These are phyloP conservation scores for Hypoxylon intermedium DNA, from an alignment of 495 filamentous ascomycete species.

Conservation along the genomic window DNA sequence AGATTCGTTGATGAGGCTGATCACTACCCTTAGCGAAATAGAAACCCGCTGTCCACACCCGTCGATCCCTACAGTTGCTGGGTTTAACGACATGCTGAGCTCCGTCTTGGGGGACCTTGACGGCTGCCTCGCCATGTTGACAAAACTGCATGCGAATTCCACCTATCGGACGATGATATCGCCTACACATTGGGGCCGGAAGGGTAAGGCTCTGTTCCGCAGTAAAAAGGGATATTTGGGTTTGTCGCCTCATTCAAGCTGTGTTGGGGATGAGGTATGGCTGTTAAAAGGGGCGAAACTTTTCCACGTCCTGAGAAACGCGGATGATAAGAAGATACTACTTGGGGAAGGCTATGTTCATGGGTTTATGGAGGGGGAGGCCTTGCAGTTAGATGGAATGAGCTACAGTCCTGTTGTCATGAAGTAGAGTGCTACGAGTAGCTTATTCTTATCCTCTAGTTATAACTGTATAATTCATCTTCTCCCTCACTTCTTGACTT, in stretches of 20 bases:
- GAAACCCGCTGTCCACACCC: conserved; percentile 15
- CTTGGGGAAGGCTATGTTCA: conserved; percentile 28
- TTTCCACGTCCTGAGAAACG: conserved; percentile 13
- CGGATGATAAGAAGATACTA: conserved; percentile 3
- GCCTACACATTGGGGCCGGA: conserved; percentile 22
- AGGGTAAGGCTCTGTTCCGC: conserved; percentile 19
- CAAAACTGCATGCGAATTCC: background rate
- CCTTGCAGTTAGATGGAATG: conserved; percentile 12
- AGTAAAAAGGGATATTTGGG: conserved; percentile 14
- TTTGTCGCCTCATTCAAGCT: conserved; percentile 19
- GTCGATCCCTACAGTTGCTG: conserved; percentile 4
- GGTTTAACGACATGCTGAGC: conserved; percentile 14
- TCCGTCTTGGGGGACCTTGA: conserved; percentile 12
- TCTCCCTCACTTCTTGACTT: conserved; percentile 27
- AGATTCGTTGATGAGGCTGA: background rate
- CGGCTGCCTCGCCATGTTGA: conserved; percentile 15
- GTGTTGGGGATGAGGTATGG: conserved; percentile 31
- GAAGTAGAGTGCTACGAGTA: background rate
- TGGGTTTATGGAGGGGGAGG: conserved; percentile 30
- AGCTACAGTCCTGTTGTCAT: conserved; percentile 8
- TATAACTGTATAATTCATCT: background rate
- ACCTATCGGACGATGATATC: conserved; percentile 22
- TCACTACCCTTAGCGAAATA: background rate
- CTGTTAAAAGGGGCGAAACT: conserved; percentile 27
- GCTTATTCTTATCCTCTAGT: background rate